phyloP scores from a whole-genome alignment of 768 basidiomycete genomes.

The Tylopilus sp. region DNA sequence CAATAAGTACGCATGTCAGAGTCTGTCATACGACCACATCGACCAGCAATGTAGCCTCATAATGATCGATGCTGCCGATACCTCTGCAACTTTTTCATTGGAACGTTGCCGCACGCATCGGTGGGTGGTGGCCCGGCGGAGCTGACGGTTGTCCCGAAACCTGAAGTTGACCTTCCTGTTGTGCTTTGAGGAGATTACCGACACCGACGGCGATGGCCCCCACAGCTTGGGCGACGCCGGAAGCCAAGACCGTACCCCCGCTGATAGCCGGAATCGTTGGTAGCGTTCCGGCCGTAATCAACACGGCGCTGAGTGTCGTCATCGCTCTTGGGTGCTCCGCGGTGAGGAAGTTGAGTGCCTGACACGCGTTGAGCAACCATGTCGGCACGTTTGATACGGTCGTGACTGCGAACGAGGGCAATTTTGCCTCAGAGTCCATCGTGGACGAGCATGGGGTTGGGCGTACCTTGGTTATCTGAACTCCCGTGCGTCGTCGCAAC shows the following conservation, averaged over 20 bases:
- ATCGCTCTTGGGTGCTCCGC: slow-evolving; percentile 74
- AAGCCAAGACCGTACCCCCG: slow-evolving; percentile 70
- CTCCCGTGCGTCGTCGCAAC: no score
- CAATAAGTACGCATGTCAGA: slow-evolving; percentile 22
- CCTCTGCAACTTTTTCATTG: slow-evolving; percentile 10
- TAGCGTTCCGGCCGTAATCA: slow-evolving; percentile 75
- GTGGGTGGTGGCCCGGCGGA: slow-evolving; percentile 22
- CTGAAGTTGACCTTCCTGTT: slow-evolving; percentile 39
- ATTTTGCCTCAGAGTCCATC: not conserved
- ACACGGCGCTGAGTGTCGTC: slow-evolving; percentile 71
- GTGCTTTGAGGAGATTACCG: slow-evolving; percentile 53
- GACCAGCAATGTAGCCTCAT: slow-evolving; percentile 20
- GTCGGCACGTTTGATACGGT: slow-evolving; percentile 59
- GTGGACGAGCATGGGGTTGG: not conserved
- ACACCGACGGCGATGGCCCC: slow-evolving; percentile 77
- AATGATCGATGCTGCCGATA: slow-evolving; percentile 2
- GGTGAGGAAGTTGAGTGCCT: slow-evolving; percentile 69
- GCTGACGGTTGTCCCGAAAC: slow-evolving; percentile 21
- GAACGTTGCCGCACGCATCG: slow-evolving; percentile 31
- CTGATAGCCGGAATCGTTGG: slow-evolving; percentile 68
- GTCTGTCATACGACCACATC: slow-evolving; percentile 18
- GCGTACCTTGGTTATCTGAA: no score
- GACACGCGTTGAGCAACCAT: slow-evolving; percentile 76
- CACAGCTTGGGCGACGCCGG: slow-evolving; percentile 71
- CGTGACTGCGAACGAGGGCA: slow-evolving; percentile 33